A percentile compares a stretch with the other conserved stretches of the same genome.
These are phyloP conservation scores for Citeromyces nyonsensis DNA, from an alignment of 805 yeast species.

Conservation along the genomic window DNA sequence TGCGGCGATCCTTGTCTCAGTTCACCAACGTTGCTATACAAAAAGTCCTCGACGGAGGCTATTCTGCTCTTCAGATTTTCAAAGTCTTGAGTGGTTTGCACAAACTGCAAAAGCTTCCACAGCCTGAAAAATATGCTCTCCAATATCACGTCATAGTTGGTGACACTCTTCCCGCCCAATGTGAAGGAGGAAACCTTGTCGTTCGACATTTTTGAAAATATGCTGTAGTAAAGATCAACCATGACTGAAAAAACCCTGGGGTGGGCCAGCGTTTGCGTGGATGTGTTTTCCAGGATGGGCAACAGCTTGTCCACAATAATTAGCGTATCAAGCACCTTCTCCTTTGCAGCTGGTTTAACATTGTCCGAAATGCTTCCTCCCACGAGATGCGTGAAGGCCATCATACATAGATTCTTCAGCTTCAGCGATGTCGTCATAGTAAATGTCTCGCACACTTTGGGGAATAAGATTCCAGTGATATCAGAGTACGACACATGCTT, in stretches of 20 bases:
- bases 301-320: conserved; percentile 63
- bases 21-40: not conserved
- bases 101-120: conserved; percentile 15
- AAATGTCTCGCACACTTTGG: conserved; percentile 56
- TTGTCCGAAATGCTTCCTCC: conserved; percentile 5
- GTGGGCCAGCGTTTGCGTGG: conserved; percentile 14
- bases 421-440: conserved; percentile 73
- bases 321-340: conserved; percentile 51
- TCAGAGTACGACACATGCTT: conserved; percentile 27
- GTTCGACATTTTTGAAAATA: conserved; percentile 11
- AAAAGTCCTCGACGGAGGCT: not conserved
- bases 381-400: conserved; percentile 42
- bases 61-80: conserved; percentile 1
- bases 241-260: conserved; percentile 13
- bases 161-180: not conserved
- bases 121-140: conserved; percentile 16
- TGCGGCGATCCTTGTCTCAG: not conserved
- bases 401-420: conserved; percentile 56
- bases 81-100: conserved; percentile 4
- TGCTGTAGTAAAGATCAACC: conserved; percentile 12
- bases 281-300: conserved; percentile 43
- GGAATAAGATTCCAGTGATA: conserved; percentile 63
- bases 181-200: conserved; percentile 8
- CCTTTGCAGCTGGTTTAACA: conserved; percentile 7
- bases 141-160: conserved; percentile 8